Evolutionary conservation across 768 basidiomycete species (phyloP).

Genomic region (Cystobasidium onofrii): DNA sequence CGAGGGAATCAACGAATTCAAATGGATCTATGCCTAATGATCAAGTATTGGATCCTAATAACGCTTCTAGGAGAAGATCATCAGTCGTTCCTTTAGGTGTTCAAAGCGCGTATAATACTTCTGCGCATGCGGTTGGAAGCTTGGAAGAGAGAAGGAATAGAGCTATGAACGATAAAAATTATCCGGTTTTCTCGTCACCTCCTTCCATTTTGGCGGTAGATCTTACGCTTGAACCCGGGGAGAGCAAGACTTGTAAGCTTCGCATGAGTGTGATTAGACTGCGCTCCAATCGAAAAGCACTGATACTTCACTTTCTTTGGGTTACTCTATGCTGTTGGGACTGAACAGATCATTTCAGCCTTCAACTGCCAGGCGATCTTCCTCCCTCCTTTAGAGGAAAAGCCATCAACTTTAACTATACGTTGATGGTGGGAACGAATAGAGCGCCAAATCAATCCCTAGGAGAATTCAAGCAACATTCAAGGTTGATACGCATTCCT

Average conservation of each 20-base stretch:
- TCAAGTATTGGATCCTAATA: background rate
- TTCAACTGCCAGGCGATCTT: slow-evolving; percentile 65
- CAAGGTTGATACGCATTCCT: slow-evolving; percentile 80
- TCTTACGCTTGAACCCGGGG: slow-evolving; percentile 68
- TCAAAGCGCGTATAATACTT: slow-evolving; percentile 35
- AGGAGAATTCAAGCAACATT: slow-evolving; percentile 44
- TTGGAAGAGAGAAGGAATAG: slow-evolving; percentile 47
- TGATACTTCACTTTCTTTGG: background rate
- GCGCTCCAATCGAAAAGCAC: too few species aligned
- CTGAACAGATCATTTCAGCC: slow-evolving; percentile 64
- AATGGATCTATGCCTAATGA: background rate
- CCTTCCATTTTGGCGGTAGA: slow-evolving; percentile 87
- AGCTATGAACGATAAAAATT: slow-evolving; percentile 46
- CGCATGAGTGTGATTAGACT: too few species aligned
- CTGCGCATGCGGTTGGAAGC: slow-evolving; percentile 43
- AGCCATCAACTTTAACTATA: slow-evolving; percentile 74
- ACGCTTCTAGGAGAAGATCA: slow-evolving; percentile 4
- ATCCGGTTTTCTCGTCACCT: slow-evolving; percentile 79
- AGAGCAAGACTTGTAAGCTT: slow-evolving; percentile 73
- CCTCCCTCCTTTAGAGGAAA: slow-evolving; percentile 88
- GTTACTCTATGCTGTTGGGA: background rate
- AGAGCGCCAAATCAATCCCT: slow-evolving; percentile 34
- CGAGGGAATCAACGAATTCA: background rate
- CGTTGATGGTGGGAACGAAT: slow-evolving; percentile 76
- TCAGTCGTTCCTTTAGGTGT: background rate